Conservation (phyloP, 2,329 filamentous ascomycete genomes). For the Fusarium pseudoanthophilum region DNA sequence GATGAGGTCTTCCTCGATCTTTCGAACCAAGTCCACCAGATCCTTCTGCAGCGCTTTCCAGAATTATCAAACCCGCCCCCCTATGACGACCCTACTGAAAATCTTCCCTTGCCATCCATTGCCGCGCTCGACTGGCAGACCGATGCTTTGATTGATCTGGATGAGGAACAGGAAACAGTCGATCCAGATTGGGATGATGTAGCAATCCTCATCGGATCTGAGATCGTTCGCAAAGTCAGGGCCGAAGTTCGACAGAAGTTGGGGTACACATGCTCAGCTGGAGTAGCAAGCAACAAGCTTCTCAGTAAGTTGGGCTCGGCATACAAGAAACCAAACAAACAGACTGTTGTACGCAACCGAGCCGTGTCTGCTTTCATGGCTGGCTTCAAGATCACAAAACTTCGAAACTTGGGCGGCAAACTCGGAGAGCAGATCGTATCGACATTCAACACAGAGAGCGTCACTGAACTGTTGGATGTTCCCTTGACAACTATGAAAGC, state of each 20-base stretch:
- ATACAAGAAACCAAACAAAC: slow-evolving; percentile 92
- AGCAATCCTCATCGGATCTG: slow-evolving; percentile 84
- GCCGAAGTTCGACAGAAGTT: slow-evolving; percentile 74
- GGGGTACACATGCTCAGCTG: slow-evolving; percentile 91
- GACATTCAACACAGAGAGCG: slow-evolving; percentile 82
- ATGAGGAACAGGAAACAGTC: slow-evolving; percentile 77
- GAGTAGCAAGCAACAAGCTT: slow-evolving; percentile 92
- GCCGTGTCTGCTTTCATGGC: slow-evolving; percentile 82
- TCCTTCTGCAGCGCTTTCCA: slow-evolving; percentile 80
- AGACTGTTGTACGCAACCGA: slow-evolving; percentile 91
- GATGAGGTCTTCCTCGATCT: slow-evolving; percentile 97
- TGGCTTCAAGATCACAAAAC: slow-evolving; percentile 92
- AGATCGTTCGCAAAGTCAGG: slow-evolving; percentile 84
- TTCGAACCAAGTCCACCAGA: slow-evolving; percentile 81
- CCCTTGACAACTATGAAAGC: slow-evolving; percentile 80
- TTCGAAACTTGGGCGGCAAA: slow-evolving; percentile 94
- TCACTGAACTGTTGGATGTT: slow-evolving; percentile 79
- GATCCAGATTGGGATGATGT: slow-evolving; percentile 98
- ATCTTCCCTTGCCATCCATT: slow-evolving; percentile 73
- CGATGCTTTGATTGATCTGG: slow-evolving; percentile 83
- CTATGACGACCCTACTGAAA: slow-evolving; percentile 77
- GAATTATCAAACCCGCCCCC: slow-evolving; percentile 74
- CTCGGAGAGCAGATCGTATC: slow-evolving; percentile 86
- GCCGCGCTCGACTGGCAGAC: slow-evolving; percentile 84
- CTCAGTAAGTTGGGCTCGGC: slow-evolving; percentile 92